phyloP scores from a whole-genome alignment of 495 filamentous ascomycete species.

The Podospora appendiculata region DNA sequence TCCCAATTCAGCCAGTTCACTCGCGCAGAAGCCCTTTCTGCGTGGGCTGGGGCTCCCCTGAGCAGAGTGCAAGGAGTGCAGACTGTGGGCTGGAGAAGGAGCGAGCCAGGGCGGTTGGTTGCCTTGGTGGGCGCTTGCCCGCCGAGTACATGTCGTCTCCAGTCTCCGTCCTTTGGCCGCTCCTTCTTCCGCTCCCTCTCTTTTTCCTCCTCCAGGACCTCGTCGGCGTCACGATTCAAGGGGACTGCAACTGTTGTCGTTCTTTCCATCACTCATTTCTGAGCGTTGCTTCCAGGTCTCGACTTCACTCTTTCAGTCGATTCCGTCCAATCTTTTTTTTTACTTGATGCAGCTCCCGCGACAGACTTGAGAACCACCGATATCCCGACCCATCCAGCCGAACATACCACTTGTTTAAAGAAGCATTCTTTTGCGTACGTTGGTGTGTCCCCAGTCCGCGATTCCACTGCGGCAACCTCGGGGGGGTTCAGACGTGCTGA shows the following conservation, averaged over 20 bases:
- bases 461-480: too few species aligned
- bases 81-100: too few species aligned
- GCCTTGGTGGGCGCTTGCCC: too few species aligned
- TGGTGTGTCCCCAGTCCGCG: neutral
- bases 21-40: too few species aligned
- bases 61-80: too few species aligned
- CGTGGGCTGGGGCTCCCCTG: too few species aligned
- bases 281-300: conserved; percentile 29
- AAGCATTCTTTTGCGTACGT: conserved; percentile 24
- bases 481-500: neutral
- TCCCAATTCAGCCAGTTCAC: too few species aligned
- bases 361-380: neutral
- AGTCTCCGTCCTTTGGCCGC: too few species aligned
- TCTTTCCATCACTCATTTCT: conserved; percentile 20
- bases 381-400: conserved; percentile 1
- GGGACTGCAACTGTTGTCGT: conserved; percentile 10
- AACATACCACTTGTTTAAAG: neutral
- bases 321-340: conserved; percentile 41
- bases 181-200: conserved; percentile 12
- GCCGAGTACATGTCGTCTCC: too few species aligned
- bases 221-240: conserved; percentile 17
- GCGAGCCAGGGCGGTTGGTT: too few species aligned
- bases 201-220: conserved; percentile 14
- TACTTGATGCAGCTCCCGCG: conserved; percentile 21
- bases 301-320: conserved; percentile 79